phyloP scores from a whole-genome alignment of 192 early-diverging fungal genomes.

The Rhizophagus prolifer region DNA sequence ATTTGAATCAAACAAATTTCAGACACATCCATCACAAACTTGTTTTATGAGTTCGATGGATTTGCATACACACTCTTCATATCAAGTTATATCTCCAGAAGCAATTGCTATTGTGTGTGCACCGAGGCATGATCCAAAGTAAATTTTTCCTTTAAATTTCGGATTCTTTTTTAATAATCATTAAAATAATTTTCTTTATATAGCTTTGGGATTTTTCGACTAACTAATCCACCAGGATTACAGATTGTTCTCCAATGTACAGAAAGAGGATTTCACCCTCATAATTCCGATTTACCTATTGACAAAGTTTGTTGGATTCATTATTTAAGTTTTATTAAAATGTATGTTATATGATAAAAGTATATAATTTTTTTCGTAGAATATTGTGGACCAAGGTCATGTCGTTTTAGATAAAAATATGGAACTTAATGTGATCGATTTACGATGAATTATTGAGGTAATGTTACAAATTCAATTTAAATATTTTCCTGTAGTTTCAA shows the following conservation, averaged over 20 bases:
- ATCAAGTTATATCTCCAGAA: conserved; percentile 88
- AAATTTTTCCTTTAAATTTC: conserved; percentile 25
- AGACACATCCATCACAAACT: conserved; percentile 90
- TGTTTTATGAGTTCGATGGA: conserved; percentile 94
- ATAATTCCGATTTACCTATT: conserved; percentile 57
- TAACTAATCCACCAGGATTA: conserved; percentile 86
- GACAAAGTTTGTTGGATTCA: conserved; percentile 45
- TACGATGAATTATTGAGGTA: background rate
- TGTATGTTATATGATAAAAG: background rate
- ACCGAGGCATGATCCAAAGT: conserved; percentile 66
- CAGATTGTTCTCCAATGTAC: conserved; percentile 73
- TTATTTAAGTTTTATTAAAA: background rate
- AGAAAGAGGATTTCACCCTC: conserved; percentile 79
- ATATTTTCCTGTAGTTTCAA: no score
- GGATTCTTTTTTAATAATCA: background rate
- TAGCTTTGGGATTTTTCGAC: conserved; percentile 78
- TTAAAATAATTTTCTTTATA: background rate
- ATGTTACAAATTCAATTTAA: no score
- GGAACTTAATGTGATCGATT: conserved; percentile 4
- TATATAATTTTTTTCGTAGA: background rate
- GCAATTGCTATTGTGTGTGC: conserved; percentile 91
- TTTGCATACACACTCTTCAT: conserved; percentile 88
- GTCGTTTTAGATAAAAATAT: background rate
- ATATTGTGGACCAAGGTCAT: background rate
- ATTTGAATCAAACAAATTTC: conserved; percentile 9